A percentile compares a stretch with the other conserved stretches of the same genome.
phyloP scores from a whole-genome alignment of 2,329 filamentous ascomycete species.

The Aspergillus awamori region DNA sequence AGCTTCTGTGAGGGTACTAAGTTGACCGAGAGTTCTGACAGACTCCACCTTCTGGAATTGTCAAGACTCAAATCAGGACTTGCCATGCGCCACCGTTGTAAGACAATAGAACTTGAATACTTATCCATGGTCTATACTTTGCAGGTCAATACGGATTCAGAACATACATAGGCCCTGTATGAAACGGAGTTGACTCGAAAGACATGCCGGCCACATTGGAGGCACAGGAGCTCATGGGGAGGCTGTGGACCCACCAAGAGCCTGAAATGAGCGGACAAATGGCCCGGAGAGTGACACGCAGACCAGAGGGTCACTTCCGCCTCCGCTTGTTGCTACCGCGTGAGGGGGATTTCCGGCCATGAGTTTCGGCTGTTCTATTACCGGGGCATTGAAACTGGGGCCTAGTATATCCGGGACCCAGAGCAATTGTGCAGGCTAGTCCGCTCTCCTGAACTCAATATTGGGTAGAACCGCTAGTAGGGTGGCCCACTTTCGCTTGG shows the following conservation, averaged over 20 bases:
- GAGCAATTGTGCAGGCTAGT: no score
- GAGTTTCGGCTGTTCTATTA: no score
- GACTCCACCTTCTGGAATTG: neutral
- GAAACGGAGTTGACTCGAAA: neutral
- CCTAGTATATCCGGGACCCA: no score
- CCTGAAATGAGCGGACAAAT: neutral
- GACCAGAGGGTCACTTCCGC: neutral
- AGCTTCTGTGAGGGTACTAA: no score
- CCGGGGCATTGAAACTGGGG: neutral
- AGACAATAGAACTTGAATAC: no score
- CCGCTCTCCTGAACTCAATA: neutral
- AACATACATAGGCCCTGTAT: neutral
- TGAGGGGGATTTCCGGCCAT: neutral
- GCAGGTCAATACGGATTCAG: neutral
- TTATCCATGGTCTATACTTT: neutral
- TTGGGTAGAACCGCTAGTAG: neutral
- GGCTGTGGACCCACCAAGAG: no score
- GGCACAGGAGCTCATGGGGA: no score
- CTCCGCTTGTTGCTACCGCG: neutral
- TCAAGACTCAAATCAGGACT: neutral
- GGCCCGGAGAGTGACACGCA: neutral
- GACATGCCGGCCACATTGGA: neutral
- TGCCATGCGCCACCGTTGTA: neutral
- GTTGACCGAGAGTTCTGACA: no score
- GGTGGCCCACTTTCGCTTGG: no score